phyloP scores from a whole-genome alignment of 2,329 filamentous ascomycete species.

The Colletotrichum sp. region DNA sequence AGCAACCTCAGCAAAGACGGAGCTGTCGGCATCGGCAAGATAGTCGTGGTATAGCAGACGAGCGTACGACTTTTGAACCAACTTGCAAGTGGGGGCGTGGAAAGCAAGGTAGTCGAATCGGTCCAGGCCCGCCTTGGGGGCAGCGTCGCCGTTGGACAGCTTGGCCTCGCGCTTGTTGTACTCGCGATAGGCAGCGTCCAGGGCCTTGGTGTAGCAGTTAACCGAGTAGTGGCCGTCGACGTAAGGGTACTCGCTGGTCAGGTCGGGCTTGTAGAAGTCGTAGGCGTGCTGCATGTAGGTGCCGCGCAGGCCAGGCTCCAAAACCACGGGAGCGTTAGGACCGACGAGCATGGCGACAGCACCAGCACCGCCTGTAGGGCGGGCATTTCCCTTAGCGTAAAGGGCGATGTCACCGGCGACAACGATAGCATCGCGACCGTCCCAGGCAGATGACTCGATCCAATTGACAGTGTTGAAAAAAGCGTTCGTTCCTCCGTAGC shows the following conservation, averaged over 20 bases:
- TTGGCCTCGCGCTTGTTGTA: constrained; percentile 77
- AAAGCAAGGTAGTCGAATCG: constrained; percentile 85
- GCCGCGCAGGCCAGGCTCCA: constrained; percentile 80
- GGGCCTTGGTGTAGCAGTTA: constrained; percentile 81
- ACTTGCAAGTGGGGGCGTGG: constrained; percentile 87
- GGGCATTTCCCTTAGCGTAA: constrained; percentile 83
- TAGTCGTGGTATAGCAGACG: constrained; percentile 88
- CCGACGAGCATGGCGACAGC: constrained; percentile 81
- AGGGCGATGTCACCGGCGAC: constrained; percentile 84
- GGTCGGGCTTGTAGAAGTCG: constrained; percentile 90
- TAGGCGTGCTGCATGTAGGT: constrained; percentile 85
- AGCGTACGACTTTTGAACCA: constrained; percentile 84
- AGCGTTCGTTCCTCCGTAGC: constrained; percentile 86
- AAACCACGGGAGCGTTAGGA: constrained; percentile 76
- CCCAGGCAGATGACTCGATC: constrained; percentile 87
- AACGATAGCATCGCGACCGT: constrained; percentile 81
- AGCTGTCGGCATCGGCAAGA: constrained; percentile 69
- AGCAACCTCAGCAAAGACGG: constrained; percentile 76
- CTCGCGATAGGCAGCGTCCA: constrained; percentile 81
- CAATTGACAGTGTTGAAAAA: constrained; percentile 85
- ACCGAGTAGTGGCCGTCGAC: constrained; percentile 86
- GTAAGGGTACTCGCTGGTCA: constrained; percentile 86
- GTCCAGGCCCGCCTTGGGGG: constrained; percentile 70
- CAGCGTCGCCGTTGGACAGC: constrained; percentile 39
- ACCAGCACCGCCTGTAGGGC: constrained; percentile 81